Evolutionary conservation across 768 basidiomycete genomes (phyloP), one percentile per base, ranked within the genome.

Genomic region (Amanita pseudoporphyria): DNA sequence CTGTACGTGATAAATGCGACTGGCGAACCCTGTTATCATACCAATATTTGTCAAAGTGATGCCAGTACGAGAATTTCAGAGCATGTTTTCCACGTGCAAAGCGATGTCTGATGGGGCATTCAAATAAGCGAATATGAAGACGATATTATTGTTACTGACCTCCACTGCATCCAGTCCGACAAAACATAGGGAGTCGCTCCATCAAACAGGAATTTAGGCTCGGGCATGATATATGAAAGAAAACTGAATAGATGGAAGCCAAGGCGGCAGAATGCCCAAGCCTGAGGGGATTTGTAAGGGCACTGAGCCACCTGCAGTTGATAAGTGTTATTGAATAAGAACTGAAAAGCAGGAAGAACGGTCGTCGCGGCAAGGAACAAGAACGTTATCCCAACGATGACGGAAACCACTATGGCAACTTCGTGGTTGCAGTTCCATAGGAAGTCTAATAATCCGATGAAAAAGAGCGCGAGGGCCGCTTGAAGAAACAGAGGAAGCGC

Each of bases 401-500:
- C 32, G 4, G 41, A 22, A 22, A 42, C 14, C n/a, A 42, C 49
- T 3, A 40, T 24, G 3, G 49, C 49, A 16, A 45, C 33, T 18
- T 24, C 37, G 16, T 30, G 10, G 24, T 52, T 48, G 5, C 22
- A 14, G 21, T 47, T 32, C 49, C 50, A 51, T 13, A 56, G 49
- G 14, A 51, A 44, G 35, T 51, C 47, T 6, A 54, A 10, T 14
- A 56, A 13, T 6, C 55, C 53, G 14, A 54, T 21, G 24, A 52
- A 32, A 45, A 56, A 56, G 14, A 54, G 42, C 4, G 51, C n/a
- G 2, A 56, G 35, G 10, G 55, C 24, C 16, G 43, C 1, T 33
- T 56, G 47, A 12, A 56, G 53, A 9, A 54, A 26, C 18, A 56
- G 30, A 16, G 55, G 50, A 3, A 54, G 53, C 1, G 38, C 18